Percentiles rank a stretch among this genome's conserved stretches.
Conservation (phyloP, 2,329 filamentous ascomycete genomes). For the Exutisphaerella laricina region DNA sequence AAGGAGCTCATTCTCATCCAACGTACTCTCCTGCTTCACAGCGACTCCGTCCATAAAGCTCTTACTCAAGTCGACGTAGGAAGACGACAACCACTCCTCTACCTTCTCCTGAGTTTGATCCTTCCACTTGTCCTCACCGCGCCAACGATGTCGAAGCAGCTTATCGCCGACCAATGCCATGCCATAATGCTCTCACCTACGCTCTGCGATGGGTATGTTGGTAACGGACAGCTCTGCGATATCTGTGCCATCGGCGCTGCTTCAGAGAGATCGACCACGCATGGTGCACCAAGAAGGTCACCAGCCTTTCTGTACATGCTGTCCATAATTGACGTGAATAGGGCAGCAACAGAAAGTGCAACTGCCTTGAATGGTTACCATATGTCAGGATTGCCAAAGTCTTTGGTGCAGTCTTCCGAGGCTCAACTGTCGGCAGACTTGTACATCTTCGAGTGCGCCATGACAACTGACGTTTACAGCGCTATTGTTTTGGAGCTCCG, state of each 20-base stretch:
- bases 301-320: not conserved
- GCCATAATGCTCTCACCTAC: not conserved
- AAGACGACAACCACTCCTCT: not conserved
- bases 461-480: too few relatives aligned
- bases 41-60: not conserved
- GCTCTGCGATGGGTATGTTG: not conserved
- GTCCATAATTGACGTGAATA: not conserved
- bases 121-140: not conserved
- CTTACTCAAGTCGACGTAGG: not conserved
- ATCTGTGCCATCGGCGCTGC: not conserved
- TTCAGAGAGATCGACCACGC: not conserved
- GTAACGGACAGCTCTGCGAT: not conserved
- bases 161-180: not conserved
- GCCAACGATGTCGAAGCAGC: not conserved
- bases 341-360: not conserved
- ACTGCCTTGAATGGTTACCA: not conserved
- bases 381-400: not conserved
- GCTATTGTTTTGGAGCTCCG: too few relatives aligned
- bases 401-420: not conserved
- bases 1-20: constrained; percentile 2
- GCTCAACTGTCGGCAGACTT: not conserved
- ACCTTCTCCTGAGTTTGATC: not conserved
- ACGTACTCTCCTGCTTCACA: not conserved
- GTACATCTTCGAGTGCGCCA: not conserved
- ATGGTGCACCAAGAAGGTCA: not conserved